Evolutionary conservation across 2,329 filamentous ascomycete species (phyloP).

Genomic region (Penicillium sp.): DNA sequence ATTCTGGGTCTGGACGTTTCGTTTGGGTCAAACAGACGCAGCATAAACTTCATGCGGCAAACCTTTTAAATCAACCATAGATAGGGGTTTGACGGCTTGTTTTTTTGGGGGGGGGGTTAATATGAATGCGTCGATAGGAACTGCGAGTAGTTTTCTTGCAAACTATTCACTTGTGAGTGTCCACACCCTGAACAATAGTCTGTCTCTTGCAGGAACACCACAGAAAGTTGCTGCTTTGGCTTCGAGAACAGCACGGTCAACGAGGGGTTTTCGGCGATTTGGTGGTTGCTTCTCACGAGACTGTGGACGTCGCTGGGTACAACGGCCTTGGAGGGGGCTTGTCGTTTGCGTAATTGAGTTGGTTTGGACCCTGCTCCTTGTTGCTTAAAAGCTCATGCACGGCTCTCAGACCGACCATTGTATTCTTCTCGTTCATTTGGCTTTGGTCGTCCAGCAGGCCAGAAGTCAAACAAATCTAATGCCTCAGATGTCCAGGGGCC

Average conservation of each 20-base stretch:
- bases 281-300: slow-evolving; percentile 12
- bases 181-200: slow-evolving; percentile 30
- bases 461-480: slow-evolving; percentile 44
- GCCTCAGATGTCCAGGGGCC: slow-evolving; percentile 45
- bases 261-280: not conserved
- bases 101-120: no score
- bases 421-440: slow-evolving; percentile 21
- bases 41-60: slow-evolving; percentile 42
- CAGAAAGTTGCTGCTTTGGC: slow-evolving; percentile 35
- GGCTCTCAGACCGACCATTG: slow-evolving; percentile 47
- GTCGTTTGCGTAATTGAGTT: not conserved
- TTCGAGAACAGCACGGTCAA: slow-evolving; percentile 18
- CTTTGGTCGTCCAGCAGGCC: slow-evolving; percentile 40
- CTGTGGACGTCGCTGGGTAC: slow-evolving; percentile 7
- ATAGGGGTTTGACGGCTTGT: slow-evolving; percentile 46
- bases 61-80: slow-evolving; percentile 36
- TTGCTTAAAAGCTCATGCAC: slow-evolving; percentile 26
- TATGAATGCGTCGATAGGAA: slow-evolving; percentile 38
- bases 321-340: not conserved
- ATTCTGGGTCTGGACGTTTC: not conserved
- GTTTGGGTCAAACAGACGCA: slow-evolving; percentile 31
- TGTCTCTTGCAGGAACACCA: slow-evolving; percentile 58
- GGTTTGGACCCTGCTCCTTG: slow-evolving; percentile 5
- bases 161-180: slow-evolving; percentile 32
- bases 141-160: no score